Base-by-base conservation (phyloP, 768 basidiomycete species). In the Suillus subaureus region DNA sequence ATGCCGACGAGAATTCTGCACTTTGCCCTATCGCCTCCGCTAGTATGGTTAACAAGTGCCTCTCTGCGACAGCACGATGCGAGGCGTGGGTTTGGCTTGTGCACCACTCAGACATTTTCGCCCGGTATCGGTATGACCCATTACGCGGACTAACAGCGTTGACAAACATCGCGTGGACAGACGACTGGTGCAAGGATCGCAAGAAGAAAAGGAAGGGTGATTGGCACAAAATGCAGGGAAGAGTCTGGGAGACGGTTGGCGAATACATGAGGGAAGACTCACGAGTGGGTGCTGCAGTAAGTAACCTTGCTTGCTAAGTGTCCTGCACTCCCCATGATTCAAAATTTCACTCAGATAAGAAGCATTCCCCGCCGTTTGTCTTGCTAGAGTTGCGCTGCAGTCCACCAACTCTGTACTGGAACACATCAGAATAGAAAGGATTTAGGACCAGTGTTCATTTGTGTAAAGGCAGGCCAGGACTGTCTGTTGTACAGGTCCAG, bases 131-230 rank as follows among this genome's bases (percentile, higher is more conserved):
- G 64, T 67, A 69, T 49, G 80, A 82, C 63, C 76, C 78, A 16
- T 61, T 81, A 35, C 73, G 70, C 52, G 80, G 79, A 16, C 62
- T 82, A n/a, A 67, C 74, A 51, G 70, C 65, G 11, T 68, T 82
- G 35, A 64, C 67, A 26, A 72, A 72, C 0, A 67, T 77, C 26
- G 62, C 70, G 18, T 71, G 66, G 65, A 72, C 26, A 67, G 69
- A 67, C 3, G 69, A 72, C 35, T 80, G 72, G 62, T 81, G 81
- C 62, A 63, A 67, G 21, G 72, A 64, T 42, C 81, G 81, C 66
- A 8, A 6, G 18, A 5, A 31, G 28, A 31, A 54, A 31, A 18
- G 52, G 28, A 28, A 31, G 16, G 28, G 28, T 11, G 4, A 5
- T 11, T 54, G 52, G 52, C 18, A 9, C 31, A 9, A 11, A 18